Evolutionary conservation across 805 yeast species (phyloP).

Genomic region (Tetrapisispora fleetii): DNA sequence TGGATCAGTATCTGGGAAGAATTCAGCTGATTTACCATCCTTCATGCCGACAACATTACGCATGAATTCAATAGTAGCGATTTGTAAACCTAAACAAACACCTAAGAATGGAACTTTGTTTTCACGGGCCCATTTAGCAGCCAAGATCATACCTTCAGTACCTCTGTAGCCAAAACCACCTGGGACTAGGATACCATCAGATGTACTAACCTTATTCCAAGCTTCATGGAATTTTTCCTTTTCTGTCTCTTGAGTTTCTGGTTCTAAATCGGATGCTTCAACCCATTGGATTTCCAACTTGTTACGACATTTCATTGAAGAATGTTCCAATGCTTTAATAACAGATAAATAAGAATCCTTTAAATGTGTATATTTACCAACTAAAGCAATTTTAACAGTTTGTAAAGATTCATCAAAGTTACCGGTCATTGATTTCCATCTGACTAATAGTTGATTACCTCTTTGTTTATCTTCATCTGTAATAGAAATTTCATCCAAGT

Average conservation of each 20-base stretch:
- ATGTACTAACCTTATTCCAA: slow-evolving; percentile 86
- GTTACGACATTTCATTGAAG: slow-evolving; percentile 82
- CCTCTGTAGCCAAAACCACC: slow-evolving; percentile 98
- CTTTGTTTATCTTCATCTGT: slow-evolving; percentile 42
- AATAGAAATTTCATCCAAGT: slow-evolving; percentile 40
- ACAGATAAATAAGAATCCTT: slow-evolving; percentile 94
- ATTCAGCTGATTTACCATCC: slow-evolving; percentile 74
- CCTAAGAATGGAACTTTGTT: slow-evolving; percentile 91
- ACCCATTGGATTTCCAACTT: slow-evolving; percentile 89
- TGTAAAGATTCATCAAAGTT: slow-evolving; percentile 77
- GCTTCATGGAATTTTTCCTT: slow-evolving; percentile 85
- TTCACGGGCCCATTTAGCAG: slow-evolving; percentile 97
- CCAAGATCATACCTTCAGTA: slow-evolving; percentile 95
- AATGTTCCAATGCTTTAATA: slow-evolving; percentile 89
- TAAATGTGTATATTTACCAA: slow-evolving; percentile 92
- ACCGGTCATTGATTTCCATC: slow-evolving; percentile 74
- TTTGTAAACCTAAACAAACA: slow-evolving; percentile 93
- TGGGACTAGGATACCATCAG: slow-evolving; percentile 95
- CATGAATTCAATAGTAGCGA: slow-evolving; percentile 90
- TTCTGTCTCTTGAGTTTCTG: slow-evolving; percentile 48
- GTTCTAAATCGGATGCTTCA: slow-evolving; percentile 85
- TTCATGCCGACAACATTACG: slow-evolving; percentile 65
- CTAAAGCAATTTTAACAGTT: slow-evolving; percentile 87
- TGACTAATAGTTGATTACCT: slow-evolving; percentile 60
- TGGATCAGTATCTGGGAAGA: slow-evolving; percentile 52